phyloP scores from a whole-genome alignment of 2,329 filamentous ascomycete species.

The Apiospora saccharicola region DNA sequence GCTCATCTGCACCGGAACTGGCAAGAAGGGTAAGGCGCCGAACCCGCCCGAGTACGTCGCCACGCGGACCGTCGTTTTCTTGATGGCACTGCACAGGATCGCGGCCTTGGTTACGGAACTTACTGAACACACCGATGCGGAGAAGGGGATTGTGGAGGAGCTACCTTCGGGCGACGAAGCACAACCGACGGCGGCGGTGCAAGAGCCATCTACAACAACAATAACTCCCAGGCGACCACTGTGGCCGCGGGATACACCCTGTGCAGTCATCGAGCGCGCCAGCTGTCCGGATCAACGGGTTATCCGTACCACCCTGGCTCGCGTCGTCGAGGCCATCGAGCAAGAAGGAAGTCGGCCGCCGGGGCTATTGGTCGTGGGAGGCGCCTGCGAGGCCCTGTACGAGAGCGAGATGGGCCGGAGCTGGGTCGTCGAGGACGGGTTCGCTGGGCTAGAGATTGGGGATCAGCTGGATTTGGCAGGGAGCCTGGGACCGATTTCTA shows the following conservation, averaged over 20 bases:
- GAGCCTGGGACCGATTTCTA: background rate
- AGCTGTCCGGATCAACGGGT: slow-evolving; percentile 95
- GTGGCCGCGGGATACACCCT: slow-evolving; percentile 83
- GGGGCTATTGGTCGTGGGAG: slow-evolving; percentile 84
- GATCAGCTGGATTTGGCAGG: slow-evolving; percentile 7
- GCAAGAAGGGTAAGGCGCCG: slow-evolving; percentile 84
- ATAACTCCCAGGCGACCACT: slow-evolving; percentile 44
- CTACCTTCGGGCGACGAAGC: background rate
- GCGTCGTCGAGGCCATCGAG: slow-evolving; percentile 84
- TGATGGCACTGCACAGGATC: slow-evolving; percentile 94
- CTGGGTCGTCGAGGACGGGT: slow-evolving; percentile 90
- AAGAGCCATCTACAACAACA: slow-evolving; percentile 1
- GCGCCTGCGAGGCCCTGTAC: slow-evolving; percentile 81
- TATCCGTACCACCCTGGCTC: slow-evolving; percentile 82
- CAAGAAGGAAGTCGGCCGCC: slow-evolving; percentile 89
- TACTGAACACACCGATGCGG: slow-evolving; percentile 51
- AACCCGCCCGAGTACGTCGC: slow-evolving; percentile 80
- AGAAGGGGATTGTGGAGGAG: slow-evolving; percentile 40
- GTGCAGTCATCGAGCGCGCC: slow-evolving; percentile 91
- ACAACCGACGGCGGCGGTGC: background rate
- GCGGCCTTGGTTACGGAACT: slow-evolving; percentile 76
- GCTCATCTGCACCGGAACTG: slow-evolving; percentile 94
- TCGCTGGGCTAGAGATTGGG: slow-evolving; percentile 66
- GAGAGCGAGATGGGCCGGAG: slow-evolving; percentile 63
- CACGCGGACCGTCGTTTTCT: slow-evolving; percentile 85